Conservation (phyloP, 257 asterid species). For the Nicotiana benthamiana region DNA sequence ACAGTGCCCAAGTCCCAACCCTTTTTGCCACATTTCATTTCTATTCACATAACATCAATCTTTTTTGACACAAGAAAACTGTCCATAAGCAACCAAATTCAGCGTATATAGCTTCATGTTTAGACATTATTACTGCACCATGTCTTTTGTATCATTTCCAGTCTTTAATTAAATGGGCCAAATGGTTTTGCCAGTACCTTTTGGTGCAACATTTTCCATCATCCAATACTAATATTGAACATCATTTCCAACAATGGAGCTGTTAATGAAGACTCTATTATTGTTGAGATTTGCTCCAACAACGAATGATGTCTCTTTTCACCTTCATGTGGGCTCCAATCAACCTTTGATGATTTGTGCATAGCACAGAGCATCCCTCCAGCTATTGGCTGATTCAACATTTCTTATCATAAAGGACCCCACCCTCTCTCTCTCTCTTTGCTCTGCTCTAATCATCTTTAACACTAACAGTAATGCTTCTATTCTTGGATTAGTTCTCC, state of each 20-base stretch:
- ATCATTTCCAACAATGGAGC: constrained; percentile 19
- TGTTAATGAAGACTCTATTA: constrained; percentile 34
- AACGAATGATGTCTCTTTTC: constrained; percentile 15
- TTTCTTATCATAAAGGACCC: background rate
- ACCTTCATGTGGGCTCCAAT: constrained; percentile 25
- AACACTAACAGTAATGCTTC: background rate
- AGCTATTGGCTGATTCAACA: constrained; percentile 3
- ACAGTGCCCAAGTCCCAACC: constrained; percentile 10
- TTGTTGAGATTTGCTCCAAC: constrained; percentile 13
- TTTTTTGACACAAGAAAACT: background rate
- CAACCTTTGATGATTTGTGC: constrained; percentile 30
- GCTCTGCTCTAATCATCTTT: background rate
- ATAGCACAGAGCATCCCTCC: background rate
- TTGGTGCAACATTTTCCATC: background rate
- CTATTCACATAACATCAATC: background rate
- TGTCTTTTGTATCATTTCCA: background rate
- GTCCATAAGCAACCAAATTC: background rate
- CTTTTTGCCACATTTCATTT: constrained; percentile 8
- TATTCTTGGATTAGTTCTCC: background rate
- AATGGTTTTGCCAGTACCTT: background rate
- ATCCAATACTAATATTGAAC: background rate
- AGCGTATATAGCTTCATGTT: background rate
- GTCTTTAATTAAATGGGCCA: background rate
- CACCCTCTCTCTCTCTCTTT: background rate
- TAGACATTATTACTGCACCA: background rate